These are phyloP conservation scores for Thielaviopsis populi DNA, from an alignment of 2,329 filamentous ascomycete species.

Conservation along the genomic window DNA sequence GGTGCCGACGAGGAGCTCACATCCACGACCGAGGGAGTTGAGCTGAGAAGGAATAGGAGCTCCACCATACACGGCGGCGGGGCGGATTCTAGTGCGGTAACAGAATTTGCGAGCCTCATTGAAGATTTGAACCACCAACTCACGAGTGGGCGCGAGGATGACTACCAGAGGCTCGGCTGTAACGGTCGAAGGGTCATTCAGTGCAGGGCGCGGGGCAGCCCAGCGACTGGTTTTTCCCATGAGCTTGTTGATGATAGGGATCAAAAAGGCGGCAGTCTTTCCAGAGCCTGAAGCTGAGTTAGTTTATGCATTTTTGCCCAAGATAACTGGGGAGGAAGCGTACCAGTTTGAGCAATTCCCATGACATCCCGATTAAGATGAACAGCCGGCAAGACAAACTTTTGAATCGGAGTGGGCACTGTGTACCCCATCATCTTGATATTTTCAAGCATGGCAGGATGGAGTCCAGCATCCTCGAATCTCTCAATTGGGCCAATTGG, in stretches of 20 bases:
- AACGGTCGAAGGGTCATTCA: slow-evolving; percentile 29
- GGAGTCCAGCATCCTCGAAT: slow-evolving; percentile 67
- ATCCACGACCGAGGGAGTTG: slow-evolving; percentile 62
- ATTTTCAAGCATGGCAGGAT: slow-evolving; percentile 71
- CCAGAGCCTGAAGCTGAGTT: slow-evolving; percentile 56
- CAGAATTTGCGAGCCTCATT: slow-evolving; percentile 85
- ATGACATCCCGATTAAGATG: slow-evolving; percentile 66
- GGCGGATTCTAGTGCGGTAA: slow-evolving; percentile 88
- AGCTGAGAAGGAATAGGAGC: slow-evolving; percentile 55
- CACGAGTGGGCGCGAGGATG: slow-evolving; percentile 72
- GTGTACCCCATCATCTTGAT: slow-evolving; percentile 56
- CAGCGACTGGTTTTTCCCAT: slow-evolving; percentile 95
- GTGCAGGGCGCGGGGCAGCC: slow-evolving; percentile 59
- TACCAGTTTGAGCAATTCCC: slow-evolving; percentile 84
- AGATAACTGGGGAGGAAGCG: slow-evolving; percentile 8
- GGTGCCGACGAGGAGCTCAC: slow-evolving; percentile 76
- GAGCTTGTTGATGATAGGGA: slow-evolving; percentile 75
- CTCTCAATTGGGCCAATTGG: slow-evolving; percentile 36
- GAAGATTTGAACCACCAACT: slow-evolving; percentile 88
- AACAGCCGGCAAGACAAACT: slow-evolving; percentile 69
- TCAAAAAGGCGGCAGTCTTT: slow-evolving; percentile 85
- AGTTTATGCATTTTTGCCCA: slow-evolving; percentile 12
- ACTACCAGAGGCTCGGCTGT: slow-evolving; percentile 79
- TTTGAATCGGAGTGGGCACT: slow-evolving; percentile 72
- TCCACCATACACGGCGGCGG: slow-evolving; percentile 80